Percentiles rank a stretch among this genome's conserved stretches.
These are phyloP conservation scores for Termitomyces sp. DNA, from an alignment of 768 basidiomycete species.

Conservation along the genomic window DNA sequence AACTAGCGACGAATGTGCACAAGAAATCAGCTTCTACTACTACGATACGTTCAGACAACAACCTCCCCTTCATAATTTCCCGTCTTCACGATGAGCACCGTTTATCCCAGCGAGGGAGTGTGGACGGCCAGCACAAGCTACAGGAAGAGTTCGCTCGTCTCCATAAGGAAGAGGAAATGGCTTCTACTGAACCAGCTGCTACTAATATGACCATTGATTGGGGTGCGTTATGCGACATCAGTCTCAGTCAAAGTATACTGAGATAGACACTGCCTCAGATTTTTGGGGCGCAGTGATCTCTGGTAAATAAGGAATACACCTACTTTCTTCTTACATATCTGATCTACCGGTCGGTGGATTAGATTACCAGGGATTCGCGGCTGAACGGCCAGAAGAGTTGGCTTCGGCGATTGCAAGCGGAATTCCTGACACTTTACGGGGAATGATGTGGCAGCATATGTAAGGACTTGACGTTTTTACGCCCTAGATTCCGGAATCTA, in stretches of 20 bases:
- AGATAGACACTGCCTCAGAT: conserved; percentile 35
- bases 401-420: conserved; percentile 89
- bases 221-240: conserved; percentile 41
- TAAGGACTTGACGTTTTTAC: conserved; percentile 22
- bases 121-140: conserved; percentile 64
- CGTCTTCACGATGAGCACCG: conserved; percentile 41
- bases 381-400: conserved; percentile 69
- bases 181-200: conserved; percentile 27
- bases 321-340: not conserved
- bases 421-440: conserved; percentile 81
- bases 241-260: not conserved
- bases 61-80: conserved; percentile 49
- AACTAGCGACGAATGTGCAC: conserved; percentile 31
- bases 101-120: conserved; percentile 37
- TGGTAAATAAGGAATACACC: conserved; percentile 33
- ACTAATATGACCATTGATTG: conserved; percentile 61
- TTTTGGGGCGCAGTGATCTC: conserved; percentile 96
- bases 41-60: conserved; percentile 47
- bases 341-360: conserved; percentile 4
- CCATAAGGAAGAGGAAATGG: conserved; percentile 47
- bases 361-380: conserved; percentile 90
- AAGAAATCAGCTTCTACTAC: conserved; percentile 60
- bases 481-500: conserved; percentile 7
- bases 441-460: conserved; percentile 98
- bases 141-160: conserved; percentile 73